phyloP scores from a whole-genome alignment of 192 early-diverging fungal genomes.

The Endogone sp. region DNA sequence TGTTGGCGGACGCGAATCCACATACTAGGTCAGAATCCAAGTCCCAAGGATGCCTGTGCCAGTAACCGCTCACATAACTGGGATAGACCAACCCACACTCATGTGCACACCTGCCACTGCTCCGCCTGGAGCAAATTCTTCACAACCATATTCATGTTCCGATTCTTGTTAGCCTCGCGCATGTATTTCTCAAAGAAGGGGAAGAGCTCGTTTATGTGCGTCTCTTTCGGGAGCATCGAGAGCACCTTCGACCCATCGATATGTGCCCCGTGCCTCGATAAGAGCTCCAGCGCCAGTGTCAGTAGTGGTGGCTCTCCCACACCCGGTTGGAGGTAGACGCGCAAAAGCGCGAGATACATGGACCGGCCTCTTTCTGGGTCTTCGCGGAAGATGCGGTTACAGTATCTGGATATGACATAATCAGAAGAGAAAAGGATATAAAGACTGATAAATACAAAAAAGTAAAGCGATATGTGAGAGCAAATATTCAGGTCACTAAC shows the following conservation, averaged over 20 bases:
- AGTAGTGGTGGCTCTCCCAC: constrained; percentile 41
- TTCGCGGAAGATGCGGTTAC: constrained; percentile 49
- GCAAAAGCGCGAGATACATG: constrained; percentile 62
- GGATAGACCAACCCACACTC: too few relatives aligned
- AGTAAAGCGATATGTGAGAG: constrained; percentile 1
- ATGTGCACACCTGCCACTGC: constrained; percentile 47
- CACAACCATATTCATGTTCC: constrained; percentile 61
- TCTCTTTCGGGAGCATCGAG: constrained; percentile 19
- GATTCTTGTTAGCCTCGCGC: constrained; percentile 54
- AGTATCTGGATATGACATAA: constrained; percentile 61
- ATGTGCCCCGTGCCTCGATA: constrained; percentile 63
- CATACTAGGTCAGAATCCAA: background rate
- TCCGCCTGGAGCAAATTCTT: constrained; percentile 70
- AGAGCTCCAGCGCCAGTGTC: constrained; percentile 53
- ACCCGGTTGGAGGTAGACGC: constrained; percentile 53
- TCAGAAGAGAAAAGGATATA: constrained; percentile 2
- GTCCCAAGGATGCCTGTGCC: too few relatives aligned
- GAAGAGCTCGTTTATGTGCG: constrained; percentile 33
- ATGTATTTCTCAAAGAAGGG: constrained; percentile 62
- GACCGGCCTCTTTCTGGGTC: constrained; percentile 40
- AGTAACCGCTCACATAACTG: too few relatives aligned
- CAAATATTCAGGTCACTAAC: constrained; percentile 28
- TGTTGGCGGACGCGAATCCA: constrained; percentile 18
- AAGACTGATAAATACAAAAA: background rate
- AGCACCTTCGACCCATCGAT: constrained; percentile 53